Conservation (phyloP, 108 stramenopile genomes). For the Cyclotella baltica region DNA sequence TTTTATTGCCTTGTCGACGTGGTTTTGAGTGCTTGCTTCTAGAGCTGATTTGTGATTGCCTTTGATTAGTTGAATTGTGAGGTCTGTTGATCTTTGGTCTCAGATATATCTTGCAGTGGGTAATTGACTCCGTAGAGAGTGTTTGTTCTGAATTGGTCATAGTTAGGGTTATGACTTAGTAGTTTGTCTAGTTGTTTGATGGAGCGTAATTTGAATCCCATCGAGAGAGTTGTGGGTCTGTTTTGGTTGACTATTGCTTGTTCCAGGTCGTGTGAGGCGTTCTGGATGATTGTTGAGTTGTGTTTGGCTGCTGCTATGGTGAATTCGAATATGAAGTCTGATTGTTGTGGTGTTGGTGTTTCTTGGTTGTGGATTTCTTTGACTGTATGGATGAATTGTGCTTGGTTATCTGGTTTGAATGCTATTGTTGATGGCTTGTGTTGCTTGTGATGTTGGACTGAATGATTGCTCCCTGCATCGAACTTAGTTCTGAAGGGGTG, state of each 20-base stretch:
- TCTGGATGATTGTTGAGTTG: background rate
- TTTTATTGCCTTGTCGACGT: conserved; percentile 1
- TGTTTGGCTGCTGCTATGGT: background rate
- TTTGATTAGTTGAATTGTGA: background rate
- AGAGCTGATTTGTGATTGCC: conserved; percentile 28
- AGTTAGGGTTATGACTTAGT: conserved; percentile 15
- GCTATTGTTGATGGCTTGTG: too few species aligned
- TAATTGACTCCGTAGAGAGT: background rate
- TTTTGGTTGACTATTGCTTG: background rate
- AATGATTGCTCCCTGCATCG: too few species aligned
- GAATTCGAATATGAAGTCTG: background rate
- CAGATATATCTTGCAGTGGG: background rate
- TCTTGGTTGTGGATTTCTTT: background rate
- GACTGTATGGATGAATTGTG: background rate
- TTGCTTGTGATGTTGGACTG: too few species aligned
- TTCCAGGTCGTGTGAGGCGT: background rate
- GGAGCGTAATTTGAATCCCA: conserved; percentile 19
- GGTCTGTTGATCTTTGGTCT: background rate
- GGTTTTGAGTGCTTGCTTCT: background rate
- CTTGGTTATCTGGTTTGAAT: background rate
- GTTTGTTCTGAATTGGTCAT: too few species aligned
- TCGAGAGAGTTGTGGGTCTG: background rate
- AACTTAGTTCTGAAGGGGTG: too few species aligned
- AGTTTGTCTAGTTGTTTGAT: conserved; percentile 19
- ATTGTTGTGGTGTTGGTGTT: background rate